A percentile compares a stretch with the other conserved stretches of the same genome.
These are phyloP conservation scores for Alternaria solani DNA, from an alignment of 2,329 filamentous ascomycete species.

Conservation along the genomic window DNA sequence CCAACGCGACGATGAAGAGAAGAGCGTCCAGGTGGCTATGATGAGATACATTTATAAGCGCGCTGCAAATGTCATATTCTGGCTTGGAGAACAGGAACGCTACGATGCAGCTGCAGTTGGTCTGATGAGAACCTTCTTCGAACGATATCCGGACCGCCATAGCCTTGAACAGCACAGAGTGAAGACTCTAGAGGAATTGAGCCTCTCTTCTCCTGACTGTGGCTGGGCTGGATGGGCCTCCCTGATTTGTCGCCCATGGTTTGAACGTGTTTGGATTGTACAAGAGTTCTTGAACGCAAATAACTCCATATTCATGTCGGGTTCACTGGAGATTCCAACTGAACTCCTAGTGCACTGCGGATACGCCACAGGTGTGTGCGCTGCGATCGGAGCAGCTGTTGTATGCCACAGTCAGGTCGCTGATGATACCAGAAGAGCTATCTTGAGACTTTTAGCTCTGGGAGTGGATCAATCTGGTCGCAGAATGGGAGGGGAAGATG, in stretches of 20 bases:
- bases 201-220: background rate
- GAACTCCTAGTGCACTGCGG: conserved; percentile 12
- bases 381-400: background rate
- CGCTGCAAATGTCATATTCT: conserved; percentile 16
- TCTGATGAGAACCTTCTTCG: conserved; percentile 6
- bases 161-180: background rate
- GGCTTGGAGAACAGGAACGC: conserved; percentile 15
- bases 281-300: conserved; percentile 19
- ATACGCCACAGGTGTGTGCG: background rate
- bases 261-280: conserved; percentile 20
- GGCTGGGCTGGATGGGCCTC: conserved; percentile 19
- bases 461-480: background rate
- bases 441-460: background rate
- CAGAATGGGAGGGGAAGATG: background rate
- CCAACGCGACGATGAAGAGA: conserved; percentile 11
- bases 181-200: background rate
- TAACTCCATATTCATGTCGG: conserved; percentile 13
- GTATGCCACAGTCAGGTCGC: background rate
- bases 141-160: background rate
- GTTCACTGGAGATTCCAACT: conserved; percentile 10
- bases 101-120: conserved; percentile 11
- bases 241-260: conserved; percentile 14
- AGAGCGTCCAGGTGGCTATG: conserved; percentile 15
- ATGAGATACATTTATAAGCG: conserved; percentile 20
- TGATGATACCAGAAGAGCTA: background rate